Evolutionary conservation across 768 basidiomycete genomes (phyloP).

Genomic region (Suillus brevipes): DNA sequence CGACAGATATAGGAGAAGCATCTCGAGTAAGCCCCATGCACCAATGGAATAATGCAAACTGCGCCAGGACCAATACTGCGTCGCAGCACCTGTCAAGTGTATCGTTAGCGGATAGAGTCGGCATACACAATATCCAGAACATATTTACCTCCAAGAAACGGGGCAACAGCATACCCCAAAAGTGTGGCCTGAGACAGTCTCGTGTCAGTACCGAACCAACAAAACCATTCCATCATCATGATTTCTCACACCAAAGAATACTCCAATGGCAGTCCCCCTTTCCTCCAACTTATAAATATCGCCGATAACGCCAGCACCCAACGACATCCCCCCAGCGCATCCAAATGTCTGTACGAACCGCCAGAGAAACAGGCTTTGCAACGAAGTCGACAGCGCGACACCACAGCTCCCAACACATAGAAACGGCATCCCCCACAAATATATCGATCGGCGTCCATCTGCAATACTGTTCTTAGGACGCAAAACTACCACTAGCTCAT

Average conservation of each 20-base stretch:
- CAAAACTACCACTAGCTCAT: slow-evolving; percentile 7
- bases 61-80: slow-evolving; percentile 62
- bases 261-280: slow-evolving; percentile 48
- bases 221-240: not conserved
- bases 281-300: slow-evolving; percentile 63
- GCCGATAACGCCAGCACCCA: slow-evolving; percentile 56
- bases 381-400: slow-evolving; percentile 44
- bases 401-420: slow-evolving; percentile 57
- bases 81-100: slow-evolving; percentile 36
- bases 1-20: slow-evolving; percentile 21
- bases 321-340: slow-evolving; percentile 49
- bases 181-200: slow-evolving; percentile 32
- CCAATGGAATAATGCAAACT: slow-evolving; percentile 48
- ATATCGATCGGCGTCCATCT: slow-evolving; percentile 65
- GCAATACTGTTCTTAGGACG: not conserved
- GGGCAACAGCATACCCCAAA: slow-evolving; percentile 57
- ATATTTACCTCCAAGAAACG: slow-evolving; percentile 47
- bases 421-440: slow-evolving; percentile 47
- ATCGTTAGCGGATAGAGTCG: not conserved
- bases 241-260: slow-evolving; percentile 47
- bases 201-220: not conserved
- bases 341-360: slow-evolving; percentile 64
- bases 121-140: not conserved
- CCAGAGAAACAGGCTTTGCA: slow-evolving; percentile 53
- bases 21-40: slow-evolving; percentile 36